Evolutionary conservation across 1,284 basidiomycete species (phyloP).

Genomic region (Volvariella surrecta): DNA sequence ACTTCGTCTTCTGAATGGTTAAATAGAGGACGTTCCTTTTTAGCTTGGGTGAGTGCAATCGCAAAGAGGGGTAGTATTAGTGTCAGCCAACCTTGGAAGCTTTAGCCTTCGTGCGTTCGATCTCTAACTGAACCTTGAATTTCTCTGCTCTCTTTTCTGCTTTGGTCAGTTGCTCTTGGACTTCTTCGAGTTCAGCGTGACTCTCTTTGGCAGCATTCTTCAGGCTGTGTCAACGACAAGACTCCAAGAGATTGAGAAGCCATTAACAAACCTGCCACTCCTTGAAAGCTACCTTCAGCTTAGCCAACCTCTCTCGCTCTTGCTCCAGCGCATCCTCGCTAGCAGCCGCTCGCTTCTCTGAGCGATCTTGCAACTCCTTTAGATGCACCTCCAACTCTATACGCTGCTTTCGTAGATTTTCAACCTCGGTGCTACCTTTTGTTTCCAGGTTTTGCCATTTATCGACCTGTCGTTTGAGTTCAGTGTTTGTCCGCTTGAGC

Average conservation of each 20-base stretch:
- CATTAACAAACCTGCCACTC: slow-evolving; percentile 34
- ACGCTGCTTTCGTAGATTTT: slow-evolving; percentile 42
- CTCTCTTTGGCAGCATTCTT: background rate
- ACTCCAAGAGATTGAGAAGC: background rate
- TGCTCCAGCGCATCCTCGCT: slow-evolving; percentile 24
- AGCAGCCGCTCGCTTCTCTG: slow-evolving; percentile 31
- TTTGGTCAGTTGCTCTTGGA: background rate
- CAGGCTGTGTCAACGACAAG: background rate
- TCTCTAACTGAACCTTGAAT: background rate
- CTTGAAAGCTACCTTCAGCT: slow-evolving; percentile 30
- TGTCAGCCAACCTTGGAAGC: background rate
- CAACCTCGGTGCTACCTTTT: slow-evolving; percentile 50
- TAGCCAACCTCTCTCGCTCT: slow-evolving; percentile 27
- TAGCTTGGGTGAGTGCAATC: background rate
- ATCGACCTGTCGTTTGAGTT: slow-evolving; percentile 53
- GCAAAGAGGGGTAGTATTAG: background rate
- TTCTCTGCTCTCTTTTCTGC: background rate
- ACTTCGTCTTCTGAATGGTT: background rate
- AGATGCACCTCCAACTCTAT: slow-evolving; percentile 49
- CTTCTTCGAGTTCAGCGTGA: background rate
- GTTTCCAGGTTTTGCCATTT: slow-evolving; percentile 62
- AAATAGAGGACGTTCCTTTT: background rate
- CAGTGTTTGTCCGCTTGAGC: slow-evolving; percentile 41
- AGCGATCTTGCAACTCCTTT: slow-evolving; percentile 35
- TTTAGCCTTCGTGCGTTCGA: background rate